These are phyloP conservation scores for Colletotrichum siamense DNA, from an alignment of 2,329 filamentous ascomycete genomes.

Conservation along the genomic window DNA sequence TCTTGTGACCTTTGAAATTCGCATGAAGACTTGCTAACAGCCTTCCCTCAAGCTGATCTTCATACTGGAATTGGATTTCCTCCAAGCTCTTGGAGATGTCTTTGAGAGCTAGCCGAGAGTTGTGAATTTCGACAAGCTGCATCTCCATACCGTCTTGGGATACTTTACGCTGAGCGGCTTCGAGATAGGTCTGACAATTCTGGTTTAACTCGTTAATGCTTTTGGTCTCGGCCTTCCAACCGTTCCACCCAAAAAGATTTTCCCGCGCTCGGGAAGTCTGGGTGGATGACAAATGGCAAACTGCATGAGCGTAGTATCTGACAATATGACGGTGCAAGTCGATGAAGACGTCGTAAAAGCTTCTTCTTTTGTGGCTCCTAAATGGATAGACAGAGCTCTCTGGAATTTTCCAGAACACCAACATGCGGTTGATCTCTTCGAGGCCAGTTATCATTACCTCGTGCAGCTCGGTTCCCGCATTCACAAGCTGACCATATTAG, in stretches of 20 bases:
- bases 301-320: not conserved
- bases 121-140: not conserved
- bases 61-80: not conserved
- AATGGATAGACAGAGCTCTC: not conserved
- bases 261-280: not conserved
- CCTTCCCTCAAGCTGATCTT: rapidly evolving
- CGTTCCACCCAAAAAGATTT: not conserved
- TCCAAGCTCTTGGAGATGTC: not conserved
- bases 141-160: rapidly evolving
- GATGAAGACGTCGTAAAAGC: not conserved
- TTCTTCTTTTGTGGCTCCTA: rapidly evolving
- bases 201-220: not conserved
- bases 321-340: not conserved
- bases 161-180: not conserved
- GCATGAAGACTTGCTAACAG: not conserved
- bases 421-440: not conserved
- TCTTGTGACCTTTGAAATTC: not conserved
- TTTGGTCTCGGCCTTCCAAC: not conserved
- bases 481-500: not conserved
- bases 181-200: not conserved
- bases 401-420: not conserved
- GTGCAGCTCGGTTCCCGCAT: not conserved
- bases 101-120: not conserved
- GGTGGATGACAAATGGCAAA: not conserved
- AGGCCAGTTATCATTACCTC: not conserved